phyloP scores from a whole-genome alignment of 202 grass and related monocot genomes.

The Panicum virgatum region DNA sequence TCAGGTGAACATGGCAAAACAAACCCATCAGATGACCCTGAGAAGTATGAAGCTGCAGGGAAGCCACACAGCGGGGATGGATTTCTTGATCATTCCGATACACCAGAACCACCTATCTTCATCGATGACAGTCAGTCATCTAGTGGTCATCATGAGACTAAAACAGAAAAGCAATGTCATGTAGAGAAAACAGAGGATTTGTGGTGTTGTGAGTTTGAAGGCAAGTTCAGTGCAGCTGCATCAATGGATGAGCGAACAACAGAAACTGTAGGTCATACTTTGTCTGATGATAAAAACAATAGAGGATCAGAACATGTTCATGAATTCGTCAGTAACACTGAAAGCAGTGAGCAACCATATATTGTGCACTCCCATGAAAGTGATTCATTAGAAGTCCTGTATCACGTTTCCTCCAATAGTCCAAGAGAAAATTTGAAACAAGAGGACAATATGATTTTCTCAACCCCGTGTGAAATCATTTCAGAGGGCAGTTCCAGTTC shows the following conservation, averaged over 20 bases:
- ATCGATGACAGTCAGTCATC: not conserved
- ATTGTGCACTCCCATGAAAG: conserved; percentile 1
- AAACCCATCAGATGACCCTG: conserved; percentile 24
- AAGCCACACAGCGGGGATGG: not conserved
- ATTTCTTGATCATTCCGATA: conserved; percentile 5
- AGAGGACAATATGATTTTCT: conserved; percentile 21
- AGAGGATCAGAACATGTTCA: conserved; percentile 6
- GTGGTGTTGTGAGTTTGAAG: conserved; percentile 20
- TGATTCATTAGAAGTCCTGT: conserved; percentile 15
- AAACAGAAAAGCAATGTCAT: conserved; percentile 3
- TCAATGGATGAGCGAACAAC: not conserved
- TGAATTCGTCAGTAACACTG: not conserved
- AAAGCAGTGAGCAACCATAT: conserved; percentile 7
- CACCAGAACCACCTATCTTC: conserved; percentile 6
- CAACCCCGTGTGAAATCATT: not conserved
- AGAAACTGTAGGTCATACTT: conserved; percentile 8
- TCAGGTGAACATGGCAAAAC: not conserved
- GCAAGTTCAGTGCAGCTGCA: conserved; percentile 18
- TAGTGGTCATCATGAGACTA: conserved; percentile 10
- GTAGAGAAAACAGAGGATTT: conserved; percentile 23
- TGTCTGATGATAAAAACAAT: conserved; percentile 14
- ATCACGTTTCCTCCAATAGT: conserved; percentile 10
- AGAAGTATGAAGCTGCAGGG: conserved; percentile 28
- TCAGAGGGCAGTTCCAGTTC: not conserved
- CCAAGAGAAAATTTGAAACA: conserved; percentile 28